phyloP scores from a whole-genome alignment of 2,329 filamentous ascomycete genomes.

The Aspergillus texensis region DNA sequence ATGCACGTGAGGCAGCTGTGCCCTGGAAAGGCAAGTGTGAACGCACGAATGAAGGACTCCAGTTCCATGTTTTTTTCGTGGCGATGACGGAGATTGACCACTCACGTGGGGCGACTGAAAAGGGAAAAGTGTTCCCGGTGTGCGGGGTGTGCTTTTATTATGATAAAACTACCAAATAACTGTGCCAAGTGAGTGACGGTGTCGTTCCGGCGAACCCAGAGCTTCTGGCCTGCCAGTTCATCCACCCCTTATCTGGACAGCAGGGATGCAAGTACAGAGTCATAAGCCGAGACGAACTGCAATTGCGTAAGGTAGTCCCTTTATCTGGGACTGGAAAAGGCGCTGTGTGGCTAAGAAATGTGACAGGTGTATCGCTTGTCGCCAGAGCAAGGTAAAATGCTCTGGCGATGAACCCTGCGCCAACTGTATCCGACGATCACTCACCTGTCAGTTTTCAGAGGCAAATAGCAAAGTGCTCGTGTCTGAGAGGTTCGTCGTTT shows the following conservation, averaged over 20 bases:
- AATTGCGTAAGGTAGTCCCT: neutral
- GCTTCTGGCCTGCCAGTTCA: neutral
- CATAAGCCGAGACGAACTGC: neutral
- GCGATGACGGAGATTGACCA: neutral
- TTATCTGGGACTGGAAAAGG: neutral
- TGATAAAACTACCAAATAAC: neutral
- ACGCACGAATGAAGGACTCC: no score
- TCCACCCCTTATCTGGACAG: neutral
- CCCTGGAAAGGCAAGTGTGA: neutral
- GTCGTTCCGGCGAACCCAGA: neutral
- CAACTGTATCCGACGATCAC: conserved; percentile 24
- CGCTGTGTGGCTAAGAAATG: neutral
- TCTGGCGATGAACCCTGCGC: conserved; percentile 43
- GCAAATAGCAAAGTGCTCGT: neutral
- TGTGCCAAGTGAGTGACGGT: neutral
- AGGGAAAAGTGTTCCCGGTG: neutral
- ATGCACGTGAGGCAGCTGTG: neutral
- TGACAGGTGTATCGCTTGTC: conserved; percentile 34
- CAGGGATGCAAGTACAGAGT: neutral
- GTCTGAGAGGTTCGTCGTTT: neutral
- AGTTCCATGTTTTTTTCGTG: neutral
- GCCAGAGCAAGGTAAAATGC: conserved; percentile 48
- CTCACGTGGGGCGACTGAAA: neutral
- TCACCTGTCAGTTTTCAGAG: conserved; percentile 11
- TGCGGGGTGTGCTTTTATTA: neutral